Base-by-base conservation (phyloP, 345 rosid species). In the Anastatica hierochuntica region DNA sequence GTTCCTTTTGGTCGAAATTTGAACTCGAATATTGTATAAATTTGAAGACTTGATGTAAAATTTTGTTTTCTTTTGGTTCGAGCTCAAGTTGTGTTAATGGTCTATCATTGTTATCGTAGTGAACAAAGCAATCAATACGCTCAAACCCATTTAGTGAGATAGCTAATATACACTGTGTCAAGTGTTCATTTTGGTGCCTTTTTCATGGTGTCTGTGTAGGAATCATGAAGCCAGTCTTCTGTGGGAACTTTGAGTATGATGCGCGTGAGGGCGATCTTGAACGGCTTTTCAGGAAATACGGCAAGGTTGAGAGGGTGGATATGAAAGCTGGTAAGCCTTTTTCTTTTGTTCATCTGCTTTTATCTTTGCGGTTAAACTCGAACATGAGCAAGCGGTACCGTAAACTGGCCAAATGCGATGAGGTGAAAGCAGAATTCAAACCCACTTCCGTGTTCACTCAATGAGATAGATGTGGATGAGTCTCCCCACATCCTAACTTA, bases 211-310 rank as follows among this genome's bases (percentile, higher is more conserved):
- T 64, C 1, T 17, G 11, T 39, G 50, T 53, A 72, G 78, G 64
- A 49, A 76, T 44, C 19, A 84, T 82, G 98, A 87, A 64, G 77
- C 82, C 96, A 4, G 84, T 90, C 53, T 90, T 90, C 60, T 90
- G 98, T 43, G 96, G 96, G 5, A 90, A 90, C 70, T 82, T 87
- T 56, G 98, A 90, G 75, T 87, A 82, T 44, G 95, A 87, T 73
- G 94, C 92, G 4, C 77, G 95, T 10, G 90, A 82, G 53, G 69
- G 89, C 55, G 96, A 90, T 61, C 56, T 90, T 59, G 96, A 86
- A 45, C 66, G 96, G 12, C 95, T 90, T 17, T 90, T 90, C 82
- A 76, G 76, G 57, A 78, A 76, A 41, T 84, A 87, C 50, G 96
- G 98, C 24, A 80, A 76, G 54, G 90, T 90, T 7, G 96, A 90